A percentile compares a stretch with the other conserved stretches of the same genome.
Conservation (phyloP, 352 stramenopile genomes). For the Phytophthora ramorum region DNA sequence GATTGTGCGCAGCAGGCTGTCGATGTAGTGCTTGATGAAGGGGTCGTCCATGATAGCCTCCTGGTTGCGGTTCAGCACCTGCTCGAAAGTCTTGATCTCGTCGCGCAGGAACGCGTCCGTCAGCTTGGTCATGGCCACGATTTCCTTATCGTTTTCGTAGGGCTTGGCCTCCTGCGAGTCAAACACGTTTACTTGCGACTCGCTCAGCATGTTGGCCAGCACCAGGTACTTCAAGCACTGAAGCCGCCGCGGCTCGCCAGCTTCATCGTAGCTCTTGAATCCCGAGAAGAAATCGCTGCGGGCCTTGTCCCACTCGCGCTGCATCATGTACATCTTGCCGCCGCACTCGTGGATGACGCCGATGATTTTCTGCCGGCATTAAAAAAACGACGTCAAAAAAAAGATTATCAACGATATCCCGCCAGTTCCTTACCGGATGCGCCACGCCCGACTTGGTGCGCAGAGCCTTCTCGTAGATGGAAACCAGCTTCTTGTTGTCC, state of each 20-base stretch:
- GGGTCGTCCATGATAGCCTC: slow-evolving; percentile 94
- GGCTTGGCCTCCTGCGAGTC: slow-evolving; percentile 93
- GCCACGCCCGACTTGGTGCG: slow-evolving; percentile 91
- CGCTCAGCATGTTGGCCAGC: slow-evolving; percentile 95
- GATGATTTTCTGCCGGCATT: slow-evolving; percentile 82
- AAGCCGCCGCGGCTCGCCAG: slow-evolving; percentile 91
- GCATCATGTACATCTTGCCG: slow-evolving; percentile 97
- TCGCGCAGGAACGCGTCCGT: slow-evolving; percentile 95
- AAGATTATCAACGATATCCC: not conserved
- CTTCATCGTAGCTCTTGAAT: slow-evolving; percentile 97
- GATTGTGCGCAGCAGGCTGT: slow-evolving; percentile 94
- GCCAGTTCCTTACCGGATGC: slow-evolving; percentile 66
- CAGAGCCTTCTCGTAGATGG: slow-evolving; percentile 92
- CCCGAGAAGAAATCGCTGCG: slow-evolving; percentile 95
- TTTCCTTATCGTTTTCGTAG: slow-evolving; percentile 96
- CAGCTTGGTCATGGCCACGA: slow-evolving; percentile 96
- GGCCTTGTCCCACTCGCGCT: slow-evolving; percentile 93
- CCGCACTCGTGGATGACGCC: slow-evolving; percentile 95
- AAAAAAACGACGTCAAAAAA: slow-evolving; percentile 5
- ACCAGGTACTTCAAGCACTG: slow-evolving; percentile 96
- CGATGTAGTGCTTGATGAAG: slow-evolving; percentile 96
- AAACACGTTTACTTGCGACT: slow-evolving; percentile 96
- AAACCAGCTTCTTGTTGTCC: slow-evolving; percentile 94
- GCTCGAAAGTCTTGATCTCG: slow-evolving; percentile 96
- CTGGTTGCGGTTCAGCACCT: slow-evolving; percentile 88